These are phyloP conservation scores for Vitis vinifera DNA, from an alignment of 164 flowering plant genomes.

Conservation along the genomic window ASM3070453v1 NC_081805.1:13302501-13303000, in stretches of 20 bases:
- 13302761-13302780: constrained; percentile 59
- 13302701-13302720: constrained; percentile 68
- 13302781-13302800: constrained; percentile 52
- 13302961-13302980: too few relatives aligned
- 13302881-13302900: too few relatives aligned
- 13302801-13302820: neutral
- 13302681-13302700: constrained; percentile 71
- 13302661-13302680: constrained; percentile 57
- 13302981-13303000: too few relatives aligned
- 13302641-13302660: constrained; percentile 41
- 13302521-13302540: constrained; percentile 28
- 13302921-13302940: too few relatives aligned
- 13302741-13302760: constrained; percentile 56
- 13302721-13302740: constrained; percentile 60
- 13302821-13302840: too few relatives aligned
- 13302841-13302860: too few relatives aligned
- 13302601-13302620: constrained; percentile 52
- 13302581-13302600: constrained; percentile 52
- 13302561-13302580: constrained; percentile 37
- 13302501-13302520: neutral
- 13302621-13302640: constrained; percentile 47
- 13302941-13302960: too few relatives aligned
- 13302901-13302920: too few relatives aligned
- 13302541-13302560: constrained; percentile 53
- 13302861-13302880: too few relatives aligned